These are phyloP conservation scores for Fagopyrum tataricum DNA, from an alignment of 148 eudicot species.

Conservation along the genomic window DNA sequence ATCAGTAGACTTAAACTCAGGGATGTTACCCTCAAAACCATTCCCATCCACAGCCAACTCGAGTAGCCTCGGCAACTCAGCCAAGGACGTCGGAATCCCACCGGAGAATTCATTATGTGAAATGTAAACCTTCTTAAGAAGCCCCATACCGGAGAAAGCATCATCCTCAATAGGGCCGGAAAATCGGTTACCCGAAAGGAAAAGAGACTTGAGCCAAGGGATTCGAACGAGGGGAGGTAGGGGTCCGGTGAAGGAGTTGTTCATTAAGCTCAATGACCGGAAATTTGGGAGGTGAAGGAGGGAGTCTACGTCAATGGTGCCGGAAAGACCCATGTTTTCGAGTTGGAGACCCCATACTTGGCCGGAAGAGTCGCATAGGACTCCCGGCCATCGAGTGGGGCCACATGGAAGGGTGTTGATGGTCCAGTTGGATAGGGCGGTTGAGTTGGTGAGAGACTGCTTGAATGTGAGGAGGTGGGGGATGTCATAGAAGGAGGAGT, in stretches of 20 bases:
- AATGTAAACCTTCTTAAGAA: constrained; percentile 48
- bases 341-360: constrained; percentile 35
- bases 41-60: constrained; percentile 45
- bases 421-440: constrained; percentile 38
- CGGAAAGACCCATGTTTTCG: constrained; percentile 52
- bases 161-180: constrained; percentile 33
- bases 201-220: constrained; percentile 32
- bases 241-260: constrained; percentile 45
- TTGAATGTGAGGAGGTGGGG: constrained; percentile 52
- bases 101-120: constrained; percentile 42
- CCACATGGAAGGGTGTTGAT: constrained; percentile 29
- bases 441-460: constrained; percentile 27
- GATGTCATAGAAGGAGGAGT: neutral
- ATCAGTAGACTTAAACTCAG: constrained; percentile 29
- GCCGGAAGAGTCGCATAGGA: constrained; percentile 24
- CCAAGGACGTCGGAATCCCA: constrained; percentile 38
- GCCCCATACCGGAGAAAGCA: constrained; percentile 40
- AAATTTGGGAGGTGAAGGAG: constrained; percentile 23
- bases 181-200: constrained; percentile 46
- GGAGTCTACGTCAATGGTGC: constrained; percentile 43
- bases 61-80: constrained; percentile 31
- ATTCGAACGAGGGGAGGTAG: constrained; percentile 34
- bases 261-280: constrained; percentile 49
- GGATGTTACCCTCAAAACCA: constrained; percentile 46
- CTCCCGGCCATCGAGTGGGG: constrained; percentile 42